Evolutionary conservation across 108 stramenopile species (phyloP).

Genomic region (Schizochytrium sp.): DNA sequence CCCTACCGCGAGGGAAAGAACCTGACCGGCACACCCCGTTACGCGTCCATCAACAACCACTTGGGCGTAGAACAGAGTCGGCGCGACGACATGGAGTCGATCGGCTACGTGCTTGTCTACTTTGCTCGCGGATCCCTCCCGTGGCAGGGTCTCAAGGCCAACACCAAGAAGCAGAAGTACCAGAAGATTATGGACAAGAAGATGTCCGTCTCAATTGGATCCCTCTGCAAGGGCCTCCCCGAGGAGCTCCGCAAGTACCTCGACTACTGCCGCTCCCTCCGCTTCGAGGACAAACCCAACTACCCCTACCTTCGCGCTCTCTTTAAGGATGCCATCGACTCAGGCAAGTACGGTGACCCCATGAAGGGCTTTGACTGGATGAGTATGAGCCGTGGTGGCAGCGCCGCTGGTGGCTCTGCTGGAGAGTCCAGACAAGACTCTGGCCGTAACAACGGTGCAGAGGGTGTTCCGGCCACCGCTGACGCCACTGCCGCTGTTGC

Average conservation of each 20-base stretch:
- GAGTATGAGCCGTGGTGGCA: constrained; percentile 50
- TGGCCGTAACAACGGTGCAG: constrained; percentile 37
- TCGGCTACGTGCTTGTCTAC: constrained; percentile 99
- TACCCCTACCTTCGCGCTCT: constrained; percentile 98
- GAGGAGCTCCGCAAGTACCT: constrained; percentile 99
- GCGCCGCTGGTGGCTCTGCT: constrained; percentile 3
- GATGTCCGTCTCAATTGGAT: constrained; percentile 97
- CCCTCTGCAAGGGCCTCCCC: constrained; percentile 99
- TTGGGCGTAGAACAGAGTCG: constrained; percentile 96
- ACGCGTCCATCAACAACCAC: constrained; percentile 98
- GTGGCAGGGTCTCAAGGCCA: constrained; percentile 99
- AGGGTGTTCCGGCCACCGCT: constrained; percentile 31
- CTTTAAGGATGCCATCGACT: constrained; percentile 92
- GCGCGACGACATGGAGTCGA: constrained; percentile 97
- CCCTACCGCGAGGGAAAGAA: constrained; percentile 99
- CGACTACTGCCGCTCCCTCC: constrained; percentile 96
- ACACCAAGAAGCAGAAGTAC: constrained; percentile 99
- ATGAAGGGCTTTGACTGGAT: constrained; percentile 99
- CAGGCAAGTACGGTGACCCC: constrained; percentile 98
- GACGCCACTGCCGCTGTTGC: background rate
- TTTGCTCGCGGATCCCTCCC: constrained; percentile 97
- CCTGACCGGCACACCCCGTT: constrained; percentile 98
- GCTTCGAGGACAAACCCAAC: constrained; percentile 99
- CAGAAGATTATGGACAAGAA: constrained; percentile 99
- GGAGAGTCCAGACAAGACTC: background rate